Evolutionary conservation across 2,329 filamentous ascomycete species (phyloP), one percentile per base, ranked within the genome.

Genomic region (Chaetomiaceae sp.): DNA sequence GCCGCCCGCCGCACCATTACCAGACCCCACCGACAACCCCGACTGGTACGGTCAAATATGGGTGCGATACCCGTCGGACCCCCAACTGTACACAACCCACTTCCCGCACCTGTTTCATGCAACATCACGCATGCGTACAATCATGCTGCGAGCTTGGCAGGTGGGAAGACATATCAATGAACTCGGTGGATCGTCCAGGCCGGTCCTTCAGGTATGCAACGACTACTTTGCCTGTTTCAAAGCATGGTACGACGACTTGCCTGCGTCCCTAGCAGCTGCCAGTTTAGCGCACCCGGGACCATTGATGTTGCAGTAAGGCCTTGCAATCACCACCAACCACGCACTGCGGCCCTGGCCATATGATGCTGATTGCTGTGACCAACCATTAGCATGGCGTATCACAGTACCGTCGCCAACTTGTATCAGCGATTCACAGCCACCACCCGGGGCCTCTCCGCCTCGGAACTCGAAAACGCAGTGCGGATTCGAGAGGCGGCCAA

Each of bases 11-110:
- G 59, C 56, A 48, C 53, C 50, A 3, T 48, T 69, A 2, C 67
- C 65, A 8, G 22, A 42, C 15, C 40, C 40, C 3, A 9, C 15
- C 57, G 64, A 18, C 1, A 50, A 60, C 6, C 1, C 50, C 0
- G 36, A 41, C 0, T 68, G 60, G 57, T 68, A 66, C 24, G 64
- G 65, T 4, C 66, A 70, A 36, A 52, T 66, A 2, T 63, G 58
- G 58, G 47, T 68, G 0, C 62, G 56, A 17, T 70, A 69, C 43
- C 66, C 67, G 0, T 26, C 56, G 6, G 54, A 50, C 9, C 37
- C 52, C 0, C 49, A 48, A 1, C 53, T 60, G 1, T 53, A 55
- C 6, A 52, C 60, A 0, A 54, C 53, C 1, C 41, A 55, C 14
- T 59, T 64, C 40, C 60, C 61, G 1, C 49, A 62, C 1, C 46